A percentile compares a stretch with the other conserved stretches of the same genome.
Evolutionary conservation across 1,284 basidiomycete genomes (phyloP).

Genomic region (Cutaneotrichosporon arboriforme): DNA sequence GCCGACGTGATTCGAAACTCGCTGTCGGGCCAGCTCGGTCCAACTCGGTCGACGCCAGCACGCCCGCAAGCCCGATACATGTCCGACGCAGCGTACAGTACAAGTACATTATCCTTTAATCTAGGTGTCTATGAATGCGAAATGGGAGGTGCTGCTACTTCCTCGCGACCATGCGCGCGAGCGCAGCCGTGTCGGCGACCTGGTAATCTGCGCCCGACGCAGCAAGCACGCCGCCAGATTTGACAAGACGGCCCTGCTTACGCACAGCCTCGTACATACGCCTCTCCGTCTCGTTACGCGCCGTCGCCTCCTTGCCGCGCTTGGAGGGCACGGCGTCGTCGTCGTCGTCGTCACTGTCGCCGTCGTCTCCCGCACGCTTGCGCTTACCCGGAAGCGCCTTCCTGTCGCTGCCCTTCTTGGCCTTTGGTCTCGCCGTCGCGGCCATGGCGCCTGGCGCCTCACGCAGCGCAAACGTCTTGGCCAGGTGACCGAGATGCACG

Average conservation of each 20-base stretch:
- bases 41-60: too few relatives aligned
- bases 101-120: not conserved
- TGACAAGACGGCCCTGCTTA: constrained; percentile 71
- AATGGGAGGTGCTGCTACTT: too few relatives aligned
- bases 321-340: constrained; percentile 45
- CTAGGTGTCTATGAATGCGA: not conserved
- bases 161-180: constrained; percentile 59
- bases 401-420: constrained; percentile 9
- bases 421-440: constrained; percentile 22
- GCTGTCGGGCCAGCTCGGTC: too few relatives aligned
- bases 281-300: constrained; percentile 60
- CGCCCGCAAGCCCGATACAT: not conserved
- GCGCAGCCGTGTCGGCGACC: constrained; percentile 60
- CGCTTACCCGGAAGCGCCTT: constrained; percentile 38
- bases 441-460: constrained; percentile 75
- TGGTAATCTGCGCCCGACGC: constrained; percentile 76
- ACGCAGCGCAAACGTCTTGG: constrained; percentile 91
- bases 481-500: constrained; percentile 91
- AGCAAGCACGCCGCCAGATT: constrained; percentile 72
- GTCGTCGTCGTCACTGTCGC: constrained; percentile 45
- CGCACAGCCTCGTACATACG: constrained; percentile 85
- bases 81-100: not conserved
- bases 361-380: constrained; percentile 43
- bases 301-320: constrained; percentile 41
- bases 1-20: too few relatives aligned